Percentiles rank a stretch among this genome's conserved stretches.
phyloP scores from a whole-genome alignment of 176 grass and related monocot genomes.

The Ensete ventricosum region DNA sequence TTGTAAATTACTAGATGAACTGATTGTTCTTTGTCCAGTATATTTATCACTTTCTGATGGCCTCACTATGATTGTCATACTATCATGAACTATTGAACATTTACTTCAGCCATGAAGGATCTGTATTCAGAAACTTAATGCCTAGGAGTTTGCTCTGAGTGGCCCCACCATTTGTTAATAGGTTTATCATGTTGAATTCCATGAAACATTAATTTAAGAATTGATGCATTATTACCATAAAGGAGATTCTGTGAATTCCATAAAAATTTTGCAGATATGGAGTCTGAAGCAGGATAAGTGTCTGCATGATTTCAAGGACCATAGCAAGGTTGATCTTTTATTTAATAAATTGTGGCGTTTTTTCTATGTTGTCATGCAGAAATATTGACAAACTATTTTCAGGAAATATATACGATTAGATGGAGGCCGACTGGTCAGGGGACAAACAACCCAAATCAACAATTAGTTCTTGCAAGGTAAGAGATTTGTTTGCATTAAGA shows the following conservation, averaged over 20 bases:
- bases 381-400: slow-evolving; percentile 17
- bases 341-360: not conserved
- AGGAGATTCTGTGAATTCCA: not conserved
- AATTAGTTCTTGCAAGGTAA: slow-evolving; percentile 93
- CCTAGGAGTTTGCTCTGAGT: not conserved
- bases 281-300: slow-evolving; percentile 91
- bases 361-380: not conserved
- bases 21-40: no score
- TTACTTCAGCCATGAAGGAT: not conserved
- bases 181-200: not conserved
- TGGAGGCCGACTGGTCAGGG: slow-evolving; percentile 88
- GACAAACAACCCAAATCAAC: slow-evolving; percentile 72
- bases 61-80: no score
- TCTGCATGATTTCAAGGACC: slow-evolving; percentile 84
- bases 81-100: not conserved
- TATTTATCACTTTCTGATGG: no score
- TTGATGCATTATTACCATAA: not conserved
- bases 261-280: slow-evolving; percentile 64
- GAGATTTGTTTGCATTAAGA: not conserved
- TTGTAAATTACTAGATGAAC: no score
- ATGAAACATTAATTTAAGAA: not conserved
- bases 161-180: not conserved
- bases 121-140: not conserved
- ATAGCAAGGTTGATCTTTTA: slow-evolving; percentile 55
- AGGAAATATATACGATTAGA: slow-evolving; percentile 99